These are phyloP conservation scores for Boletus hoseneyae DNA, from an alignment of 1,284 basidiomycete species.

Conservation along the genomic window DNA sequence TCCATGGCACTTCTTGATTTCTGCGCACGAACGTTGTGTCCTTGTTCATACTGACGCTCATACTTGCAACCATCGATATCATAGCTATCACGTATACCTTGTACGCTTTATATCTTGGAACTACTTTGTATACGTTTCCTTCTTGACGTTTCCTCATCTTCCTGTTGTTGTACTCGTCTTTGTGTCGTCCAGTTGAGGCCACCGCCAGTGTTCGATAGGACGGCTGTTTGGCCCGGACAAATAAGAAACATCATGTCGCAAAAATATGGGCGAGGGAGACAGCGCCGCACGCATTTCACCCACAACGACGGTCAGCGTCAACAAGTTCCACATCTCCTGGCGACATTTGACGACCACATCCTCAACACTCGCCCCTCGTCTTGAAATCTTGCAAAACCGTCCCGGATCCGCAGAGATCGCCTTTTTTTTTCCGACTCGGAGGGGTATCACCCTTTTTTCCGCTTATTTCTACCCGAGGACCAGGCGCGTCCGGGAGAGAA, in stretches of 20 bases:
- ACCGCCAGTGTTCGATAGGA: conserved; percentile 9
- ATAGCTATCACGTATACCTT: conserved; percentile 9
- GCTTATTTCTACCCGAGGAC: background rate
- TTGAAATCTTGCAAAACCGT: conserved; percentile 57
- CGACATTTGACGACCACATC: conserved; percentile 7
- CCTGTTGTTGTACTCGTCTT: conserved; percentile 2
- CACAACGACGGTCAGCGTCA: conserved; percentile 18
- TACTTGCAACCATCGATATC: conserved; percentile 15
- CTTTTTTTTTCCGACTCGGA: conserved; percentile 13
- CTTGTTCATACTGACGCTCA: conserved; percentile 19
- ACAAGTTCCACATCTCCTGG: background rate
- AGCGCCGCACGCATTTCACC: conserved; percentile 27
- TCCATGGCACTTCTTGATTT: conserved; percentile 34
- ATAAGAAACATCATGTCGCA: conserved; percentile 38
- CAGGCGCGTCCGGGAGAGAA: background rate
- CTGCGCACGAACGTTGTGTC: background rate
- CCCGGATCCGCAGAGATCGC: conserved; percentile 56
- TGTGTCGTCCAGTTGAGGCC: background rate
- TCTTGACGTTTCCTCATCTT: background rate
- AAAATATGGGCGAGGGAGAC: conserved; percentile 31
- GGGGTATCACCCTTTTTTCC: conserved; percentile 4
- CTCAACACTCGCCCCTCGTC: conserved; percentile 23
- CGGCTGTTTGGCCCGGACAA: conserved; percentile 31
- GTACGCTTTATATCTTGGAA: conserved; percentile 14
- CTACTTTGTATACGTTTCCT: background rate